Evolutionary conservation across 768 basidiomycete genomes (phyloP).

Genomic region (Leccinum imitatum): DNA sequence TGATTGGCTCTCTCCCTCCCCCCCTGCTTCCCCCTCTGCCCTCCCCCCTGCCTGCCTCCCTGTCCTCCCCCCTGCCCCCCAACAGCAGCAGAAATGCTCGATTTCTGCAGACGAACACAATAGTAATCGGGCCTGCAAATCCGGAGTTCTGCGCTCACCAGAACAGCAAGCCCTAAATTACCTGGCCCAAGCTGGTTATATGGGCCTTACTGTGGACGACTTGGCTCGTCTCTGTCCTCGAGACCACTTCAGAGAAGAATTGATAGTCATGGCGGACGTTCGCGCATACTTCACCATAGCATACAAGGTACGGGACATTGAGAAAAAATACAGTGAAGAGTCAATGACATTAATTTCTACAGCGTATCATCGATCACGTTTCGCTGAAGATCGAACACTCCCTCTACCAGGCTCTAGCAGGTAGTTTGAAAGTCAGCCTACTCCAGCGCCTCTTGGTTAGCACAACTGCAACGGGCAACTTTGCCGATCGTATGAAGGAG

Average conservation of each 20-base stretch:
- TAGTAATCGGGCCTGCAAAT: no score
- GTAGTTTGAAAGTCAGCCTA: conserved; percentile 38
- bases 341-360: not conserved
- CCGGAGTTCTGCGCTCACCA: no score
- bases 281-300: conserved; percentile 57
- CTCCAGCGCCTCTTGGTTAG: conserved; percentile 32
- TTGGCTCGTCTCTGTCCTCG: conserved; percentile 26
- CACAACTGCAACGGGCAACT: conserved; percentile 10
- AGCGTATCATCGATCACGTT: conserved; percentile 58
- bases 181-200: conserved; percentile 34
- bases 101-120: no score
- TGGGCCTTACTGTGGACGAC: conserved; percentile 19
- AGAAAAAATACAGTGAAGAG: not conserved
- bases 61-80: no score
- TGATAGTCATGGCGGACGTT: conserved; percentile 53
- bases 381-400: conserved; percentile 49
- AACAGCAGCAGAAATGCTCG: no score
- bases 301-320: conserved; percentile 42
- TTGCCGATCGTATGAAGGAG: conserved; percentile 34
- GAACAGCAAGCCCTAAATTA: conserved; percentile 18
- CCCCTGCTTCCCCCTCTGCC: no score
- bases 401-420: conserved; percentile 41
- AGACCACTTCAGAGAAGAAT: conserved; percentile 40
- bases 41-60: no score
- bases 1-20: not conserved